Base-by-base conservation (phyloP, 805 yeast species). In the Candida methanosorbosa region DNA sequence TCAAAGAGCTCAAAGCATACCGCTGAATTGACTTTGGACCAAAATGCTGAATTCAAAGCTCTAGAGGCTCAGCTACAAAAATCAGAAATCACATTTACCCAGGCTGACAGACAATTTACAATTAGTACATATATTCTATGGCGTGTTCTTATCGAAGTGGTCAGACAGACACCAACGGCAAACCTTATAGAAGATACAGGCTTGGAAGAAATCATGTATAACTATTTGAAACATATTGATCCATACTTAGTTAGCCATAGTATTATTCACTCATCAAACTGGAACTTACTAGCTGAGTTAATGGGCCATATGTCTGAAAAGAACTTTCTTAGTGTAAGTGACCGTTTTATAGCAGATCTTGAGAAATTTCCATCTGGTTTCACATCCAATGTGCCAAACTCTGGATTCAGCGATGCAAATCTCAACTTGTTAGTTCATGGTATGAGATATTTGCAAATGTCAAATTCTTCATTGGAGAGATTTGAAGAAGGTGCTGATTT, bases 401-500 rank as follows among this genome's bases (percentile, higher is more conserved):
- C 53, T 21, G 59, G 56, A 31, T 63, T 54, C 16, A 67, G 59
- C 14, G 72, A 66, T 38, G 76, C 87, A 2, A 68, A 75, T 25
- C 66, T 82, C 6, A 83, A 80, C 49, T 59, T 88, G 30, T 61
- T 92, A 32, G 82, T 94, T 22, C 81, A 84, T 48, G 97, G 97
- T 4, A 92, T 94, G 97, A 67, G 92, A 45, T 82, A 84, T 48
- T 58, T 92, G 34, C 75, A 75, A 40, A 62, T 92, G 32, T 77
- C 78, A 33, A 81, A 87, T 43, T 83, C 83, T 43, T 97, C 98
- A 0, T 66, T 90, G 43, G 97, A 92, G 39, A 72, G 68, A 26
- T 81, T 94, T 48, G 99, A 92, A 56, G 97, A 92, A 45, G 75
- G 88, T 43, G 95, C 97, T 0, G 95, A 86, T 41, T 92, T 90